Evolutionary conservation across 805 yeast species (phyloP).

Genomic region (Metschnikowia dekortorum): DNA sequence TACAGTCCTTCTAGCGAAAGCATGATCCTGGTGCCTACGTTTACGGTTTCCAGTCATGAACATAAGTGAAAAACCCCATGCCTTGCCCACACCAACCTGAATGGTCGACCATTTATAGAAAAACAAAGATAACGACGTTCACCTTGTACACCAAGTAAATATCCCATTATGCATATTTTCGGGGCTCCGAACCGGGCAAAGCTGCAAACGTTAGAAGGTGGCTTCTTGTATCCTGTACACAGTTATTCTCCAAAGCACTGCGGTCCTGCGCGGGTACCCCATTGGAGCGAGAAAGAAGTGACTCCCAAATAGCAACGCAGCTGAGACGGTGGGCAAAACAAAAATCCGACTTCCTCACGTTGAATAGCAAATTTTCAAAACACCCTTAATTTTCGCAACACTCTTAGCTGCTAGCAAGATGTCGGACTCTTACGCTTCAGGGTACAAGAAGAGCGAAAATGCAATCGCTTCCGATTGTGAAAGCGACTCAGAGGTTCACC

Average conservation of each 20-base stretch:
- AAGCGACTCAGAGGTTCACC: conserved; percentile 23
- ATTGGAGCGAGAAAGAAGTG: not conserved
- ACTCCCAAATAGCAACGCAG: conserved; percentile 2
- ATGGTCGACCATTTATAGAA: not conserved
- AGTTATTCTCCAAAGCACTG: not conserved
- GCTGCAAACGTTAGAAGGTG: not conserved
- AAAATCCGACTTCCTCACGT: not conserved
- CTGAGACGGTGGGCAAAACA: not conserved
- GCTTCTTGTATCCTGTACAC: not conserved
- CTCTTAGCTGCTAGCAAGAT: conserved; percentile 3
- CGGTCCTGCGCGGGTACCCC: not conserved
- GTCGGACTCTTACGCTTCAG: conserved; percentile 19
- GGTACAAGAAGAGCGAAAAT: conserved; percentile 24
- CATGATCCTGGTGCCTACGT: conserved; percentile 13
- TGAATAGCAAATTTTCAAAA: not conserved
- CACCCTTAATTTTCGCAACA: not conserved
- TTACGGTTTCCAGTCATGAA: conserved; percentile 14
- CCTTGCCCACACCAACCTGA: not conserved
- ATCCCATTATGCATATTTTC: not conserved
- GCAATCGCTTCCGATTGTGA: conserved; percentile 38
- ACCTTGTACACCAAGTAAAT: not conserved
- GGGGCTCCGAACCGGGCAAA: not conserved
- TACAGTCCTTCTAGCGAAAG: conserved; percentile 7
- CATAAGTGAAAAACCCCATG: not conserved
- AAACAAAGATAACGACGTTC: not conserved